Conservation (phyloP, 1,139 yeast species). For the Hyphopichia khmerensis region DNA sequence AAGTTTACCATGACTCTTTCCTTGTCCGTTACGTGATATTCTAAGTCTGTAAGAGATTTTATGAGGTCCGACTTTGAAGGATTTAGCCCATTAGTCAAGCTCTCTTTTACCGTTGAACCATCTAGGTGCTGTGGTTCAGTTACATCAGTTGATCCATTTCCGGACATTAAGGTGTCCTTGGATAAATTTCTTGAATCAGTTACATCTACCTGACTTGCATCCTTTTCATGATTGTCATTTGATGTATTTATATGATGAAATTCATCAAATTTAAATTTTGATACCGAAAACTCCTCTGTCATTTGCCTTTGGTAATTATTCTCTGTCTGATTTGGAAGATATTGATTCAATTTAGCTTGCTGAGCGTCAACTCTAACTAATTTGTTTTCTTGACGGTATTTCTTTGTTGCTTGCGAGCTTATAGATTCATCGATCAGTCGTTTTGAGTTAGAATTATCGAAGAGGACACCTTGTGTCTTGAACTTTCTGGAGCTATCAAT, state of each 20-base stretch:
- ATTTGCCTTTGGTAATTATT: conserved; percentile 5
- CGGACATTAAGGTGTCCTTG: too few relatives aligned
- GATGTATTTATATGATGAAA: too few relatives aligned
- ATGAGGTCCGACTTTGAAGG: too few relatives aligned
- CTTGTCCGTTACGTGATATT: conserved; percentile 7
- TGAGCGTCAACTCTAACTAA: conserved; percentile 73
- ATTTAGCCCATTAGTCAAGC: too few relatives aligned
- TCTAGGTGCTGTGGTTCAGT: too few relatives aligned
- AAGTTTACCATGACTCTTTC: conserved; percentile 41
- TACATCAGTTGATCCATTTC: too few relatives aligned
- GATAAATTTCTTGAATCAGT: too few relatives aligned
- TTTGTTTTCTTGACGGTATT: conserved; percentile 56
- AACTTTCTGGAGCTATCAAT: conserved; percentile 72
- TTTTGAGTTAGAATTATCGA: conserved; percentile 19
- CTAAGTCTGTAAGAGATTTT: not conserved
- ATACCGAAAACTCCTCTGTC: not conserved
- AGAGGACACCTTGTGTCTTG: conserved; percentile 58
- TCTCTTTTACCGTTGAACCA: not conserved
- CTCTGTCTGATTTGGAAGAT: conserved; percentile 21
- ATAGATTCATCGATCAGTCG: conserved; percentile 14
- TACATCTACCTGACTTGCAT: too few relatives aligned
- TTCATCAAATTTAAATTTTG: not conserved
- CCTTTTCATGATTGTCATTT: too few relatives aligned
- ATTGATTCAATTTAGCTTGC: conserved; percentile 58
- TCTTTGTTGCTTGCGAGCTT: conserved; percentile 18